Percentiles rank a stretch among this genome's conserved stretches.
Evolutionary conservation across 257 asterid genomes (phyloP).

Genomic region (Gardenia jasminoides): DNA sequence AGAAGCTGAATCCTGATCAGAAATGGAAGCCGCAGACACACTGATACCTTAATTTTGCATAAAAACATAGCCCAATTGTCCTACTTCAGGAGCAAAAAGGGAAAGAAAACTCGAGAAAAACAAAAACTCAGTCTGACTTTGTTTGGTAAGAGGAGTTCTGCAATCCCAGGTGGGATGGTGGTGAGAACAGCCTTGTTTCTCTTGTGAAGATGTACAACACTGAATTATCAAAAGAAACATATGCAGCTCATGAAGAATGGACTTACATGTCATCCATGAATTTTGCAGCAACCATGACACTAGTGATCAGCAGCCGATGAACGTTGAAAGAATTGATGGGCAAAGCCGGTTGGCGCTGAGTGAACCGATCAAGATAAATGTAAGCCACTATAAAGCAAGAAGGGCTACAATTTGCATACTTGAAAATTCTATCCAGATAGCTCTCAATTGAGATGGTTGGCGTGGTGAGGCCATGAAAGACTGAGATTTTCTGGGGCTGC

Average conservation of each 20-base stretch:
- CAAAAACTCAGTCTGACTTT: neutral
- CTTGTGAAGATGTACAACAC: neutral
- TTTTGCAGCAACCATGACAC: constrained; percentile 94
- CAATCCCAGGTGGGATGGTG: too few relatives aligned
- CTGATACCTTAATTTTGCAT: neutral
- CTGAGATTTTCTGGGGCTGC: constrained; percentile 60
- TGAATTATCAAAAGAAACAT: neutral
- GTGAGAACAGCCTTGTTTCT: neutral
- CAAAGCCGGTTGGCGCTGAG: constrained; percentile 66
- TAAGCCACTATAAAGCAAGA: constrained; percentile 89
- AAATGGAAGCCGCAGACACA: neutral
- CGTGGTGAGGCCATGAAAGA: constrained; percentile 72
- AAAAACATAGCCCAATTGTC: constrained; percentile 3
- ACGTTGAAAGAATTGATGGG: constrained; percentile 80
- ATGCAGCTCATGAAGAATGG: neutral
- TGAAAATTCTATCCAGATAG: constrained; percentile 75
- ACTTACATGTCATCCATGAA: constrained; percentile 96
- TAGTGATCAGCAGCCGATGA: constrained; percentile 82
- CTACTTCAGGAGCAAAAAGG: neutral
- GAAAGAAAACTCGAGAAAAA: too few relatives aligned
- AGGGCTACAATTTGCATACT: constrained; percentile 92
- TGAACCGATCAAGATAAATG: constrained; percentile 84
- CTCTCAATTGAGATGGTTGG: constrained; percentile 75
- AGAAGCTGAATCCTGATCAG: constrained; percentile 2
- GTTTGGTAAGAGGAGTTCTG: too few relatives aligned